phyloP scores from a whole-genome alignment of 495 filamentous ascomycete species.

The Aspergillus sclerotiicarbonarius region DNA sequence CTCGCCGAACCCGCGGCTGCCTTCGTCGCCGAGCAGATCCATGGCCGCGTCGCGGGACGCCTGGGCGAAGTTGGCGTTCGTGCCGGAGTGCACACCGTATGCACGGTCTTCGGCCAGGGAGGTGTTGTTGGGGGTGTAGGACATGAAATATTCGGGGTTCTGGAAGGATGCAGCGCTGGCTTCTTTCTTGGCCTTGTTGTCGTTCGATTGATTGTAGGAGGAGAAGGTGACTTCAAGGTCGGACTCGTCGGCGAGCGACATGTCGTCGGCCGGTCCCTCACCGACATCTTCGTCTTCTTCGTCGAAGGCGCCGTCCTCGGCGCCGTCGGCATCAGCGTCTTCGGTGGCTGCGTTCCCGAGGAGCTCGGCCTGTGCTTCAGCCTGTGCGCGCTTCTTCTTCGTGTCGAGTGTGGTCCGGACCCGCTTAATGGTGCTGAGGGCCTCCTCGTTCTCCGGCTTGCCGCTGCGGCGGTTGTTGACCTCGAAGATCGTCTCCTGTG shows the following conservation, averaged over 20 bases:
- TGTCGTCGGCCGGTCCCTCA: constrained; percentile 48
- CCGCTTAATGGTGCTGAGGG: constrained; percentile 76
- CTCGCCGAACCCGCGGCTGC: constrained; percentile 69
- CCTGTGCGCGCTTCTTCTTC: constrained; percentile 39
- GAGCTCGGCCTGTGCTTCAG: constrained; percentile 30
- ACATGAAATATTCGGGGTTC: constrained; percentile 92
- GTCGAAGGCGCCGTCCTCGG: constrained; percentile 10
- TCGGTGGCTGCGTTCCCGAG: constrained; percentile 27
- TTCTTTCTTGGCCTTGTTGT: constrained; percentile 33
- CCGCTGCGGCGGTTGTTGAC: constrained; percentile 69
- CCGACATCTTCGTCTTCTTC: constrained; percentile 35
- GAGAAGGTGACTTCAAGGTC: constrained; percentile 85
- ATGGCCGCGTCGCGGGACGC: constrained; percentile 80
- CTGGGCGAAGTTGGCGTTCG: constrained; percentile 71
- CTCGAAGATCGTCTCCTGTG: constrained; percentile 92
- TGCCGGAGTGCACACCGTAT: constrained; percentile 86
- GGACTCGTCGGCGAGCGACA: constrained; percentile 65
- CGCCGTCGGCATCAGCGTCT: constrained; percentile 32
- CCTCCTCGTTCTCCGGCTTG: constrained; percentile 53
- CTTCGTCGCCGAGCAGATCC: constrained; percentile 86
- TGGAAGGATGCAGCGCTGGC: constrained; percentile 54
- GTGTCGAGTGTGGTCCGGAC: constrained; percentile 53
- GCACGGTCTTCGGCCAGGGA: constrained; percentile 83
- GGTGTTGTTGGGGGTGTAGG: constrained; percentile 74
- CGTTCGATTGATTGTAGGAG: constrained; percentile 43